Base-by-base conservation (phyloP, 352 stramenopile species). In the Globisporangium splendens region DNA sequence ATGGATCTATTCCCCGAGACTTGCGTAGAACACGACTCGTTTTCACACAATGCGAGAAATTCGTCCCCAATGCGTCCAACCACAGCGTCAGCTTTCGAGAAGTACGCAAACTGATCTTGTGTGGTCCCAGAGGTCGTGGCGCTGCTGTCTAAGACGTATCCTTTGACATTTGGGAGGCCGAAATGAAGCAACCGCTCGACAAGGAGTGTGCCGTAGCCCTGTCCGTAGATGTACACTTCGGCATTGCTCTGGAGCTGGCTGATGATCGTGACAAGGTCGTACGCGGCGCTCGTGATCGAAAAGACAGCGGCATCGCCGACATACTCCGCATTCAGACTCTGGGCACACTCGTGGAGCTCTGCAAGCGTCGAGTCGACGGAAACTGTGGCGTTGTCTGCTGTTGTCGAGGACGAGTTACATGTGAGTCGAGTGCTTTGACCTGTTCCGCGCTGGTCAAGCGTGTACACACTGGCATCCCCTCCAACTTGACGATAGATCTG, bases 171-270 rank as follows among this genome's bases (percentile, higher is more conserved):
- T 3, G 69, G 56, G 21, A 77, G 60, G 13, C 49, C 57, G 0
- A 85, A 73, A 52, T 86, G 75, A 56, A 89, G 73, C 21, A 85
- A 59, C 1, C 80, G 66, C 62, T 91, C 75, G 8, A 79, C 70
- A 15, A 86, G 55, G 20, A 77, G 72, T 20, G 81, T 83, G 8
- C 81, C 81, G 43, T 83, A 81, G 13, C 81, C 81, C 14, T 89
- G 56, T 1, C 79, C 79, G 63, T 93, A 93, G 2, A 91, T 58
- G 41, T 83, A 67, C n/a, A 79, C 69, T 42, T 70, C 59, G 4
- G 72, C 66, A 5, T 62, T 50, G 13, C 64, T 41, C 41, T 82
- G 75, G 44, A 62, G 46, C 22, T 79, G 55, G 8, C 72, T 78
- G 51, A 91, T 75, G 21, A 89, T 54, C n/a, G 64, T 60, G 38